phyloP scores from a whole-genome alignment of 2,329 filamentous ascomycete genomes.

The Myriosclerotinia scirpicola region DNA sequence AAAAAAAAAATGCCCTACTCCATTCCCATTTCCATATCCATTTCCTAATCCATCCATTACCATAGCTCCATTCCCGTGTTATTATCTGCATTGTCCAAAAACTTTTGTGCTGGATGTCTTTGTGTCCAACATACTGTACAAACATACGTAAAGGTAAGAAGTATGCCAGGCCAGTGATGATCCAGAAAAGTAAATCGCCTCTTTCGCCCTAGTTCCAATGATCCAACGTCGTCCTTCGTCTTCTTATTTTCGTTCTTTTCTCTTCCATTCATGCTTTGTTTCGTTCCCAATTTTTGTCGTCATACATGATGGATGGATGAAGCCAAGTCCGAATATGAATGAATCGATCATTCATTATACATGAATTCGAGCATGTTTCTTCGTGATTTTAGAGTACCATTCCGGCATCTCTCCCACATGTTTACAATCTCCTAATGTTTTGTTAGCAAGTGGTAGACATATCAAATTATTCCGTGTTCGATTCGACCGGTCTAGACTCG shows the following conservation, averaged over 20 bases:
- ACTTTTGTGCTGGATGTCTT: not conserved
- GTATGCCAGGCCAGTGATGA: constrained; percentile 4
- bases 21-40: not conserved
- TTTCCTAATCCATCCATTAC: constrained; percentile 8
- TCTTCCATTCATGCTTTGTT: not conserved
- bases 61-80: constrained; percentile 11
- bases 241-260: not conserved
- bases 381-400: constrained; percentile 20
- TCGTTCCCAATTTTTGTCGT: constrained; percentile 8
- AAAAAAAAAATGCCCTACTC: constrained; percentile 17
- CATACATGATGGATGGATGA: constrained; percentile 4
- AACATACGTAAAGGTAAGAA: constrained; percentile 3
- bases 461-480: constrained; percentile 5
- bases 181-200: constrained; percentile 3
- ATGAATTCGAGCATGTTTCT: constrained; percentile 15
- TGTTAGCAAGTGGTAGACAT: constrained; percentile 11
- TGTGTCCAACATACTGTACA: constrained; percentile 11
- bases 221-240: not conserved
- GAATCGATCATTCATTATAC: constrained; percentile 12
- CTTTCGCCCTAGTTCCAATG: not conserved
- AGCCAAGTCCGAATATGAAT: constrained; percentile 1
- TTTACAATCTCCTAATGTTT: constrained; percentile 15
- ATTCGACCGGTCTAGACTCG: constrained; percentile 3
- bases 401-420: constrained; percentile 17
- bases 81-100: constrained; percentile 3